A percentile compares a stretch with the other conserved stretches of the same genome.
These are phyloP conservation scores for Tanacetum coccineum DNA, from an alignment of 129 eudicot genomes.

Conservation along the genomic window DNA sequence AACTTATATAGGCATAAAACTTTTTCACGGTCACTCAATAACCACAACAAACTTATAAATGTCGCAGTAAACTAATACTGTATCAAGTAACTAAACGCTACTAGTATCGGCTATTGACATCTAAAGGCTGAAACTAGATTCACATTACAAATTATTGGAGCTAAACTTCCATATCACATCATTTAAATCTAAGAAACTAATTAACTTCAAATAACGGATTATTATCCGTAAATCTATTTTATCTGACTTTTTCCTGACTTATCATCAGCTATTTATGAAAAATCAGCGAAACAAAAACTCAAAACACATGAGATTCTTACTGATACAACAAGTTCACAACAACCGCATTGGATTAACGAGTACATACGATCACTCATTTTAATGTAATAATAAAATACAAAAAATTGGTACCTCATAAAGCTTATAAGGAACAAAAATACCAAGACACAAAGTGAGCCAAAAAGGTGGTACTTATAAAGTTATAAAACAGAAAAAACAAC, in stretches of 20 bases:
- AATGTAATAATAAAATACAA: no score
- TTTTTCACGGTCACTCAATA: background rate
- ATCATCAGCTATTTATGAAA: no score
- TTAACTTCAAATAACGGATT: background rate
- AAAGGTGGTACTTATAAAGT: no score
- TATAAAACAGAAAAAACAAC: conserved; percentile 72
- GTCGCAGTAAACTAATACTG: conserved; percentile 6
- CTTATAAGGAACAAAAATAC: conserved; percentile 81
- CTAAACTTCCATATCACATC: no score
- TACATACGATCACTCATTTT: no score
- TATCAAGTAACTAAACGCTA: background rate
- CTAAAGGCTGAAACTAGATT: background rate
- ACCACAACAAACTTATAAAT: conserved; percentile 12
- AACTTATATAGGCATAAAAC: conserved; percentile 1
- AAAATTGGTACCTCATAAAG: conserved; percentile 87
- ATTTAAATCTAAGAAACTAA: conserved; percentile 7
- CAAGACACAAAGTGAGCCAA: conserved; percentile 96
- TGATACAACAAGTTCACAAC: background rate
- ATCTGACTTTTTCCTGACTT: no score
- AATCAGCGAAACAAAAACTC: no score
- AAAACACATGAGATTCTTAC: no score
- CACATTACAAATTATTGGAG: no score
- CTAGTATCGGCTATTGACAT: background rate
- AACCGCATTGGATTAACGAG: no score
- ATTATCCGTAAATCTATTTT: background rate